These are phyloP conservation scores for Neospora caninum DNA, from an alignment of 169 alveolate species.

Conservation along the genomic window DNA sequence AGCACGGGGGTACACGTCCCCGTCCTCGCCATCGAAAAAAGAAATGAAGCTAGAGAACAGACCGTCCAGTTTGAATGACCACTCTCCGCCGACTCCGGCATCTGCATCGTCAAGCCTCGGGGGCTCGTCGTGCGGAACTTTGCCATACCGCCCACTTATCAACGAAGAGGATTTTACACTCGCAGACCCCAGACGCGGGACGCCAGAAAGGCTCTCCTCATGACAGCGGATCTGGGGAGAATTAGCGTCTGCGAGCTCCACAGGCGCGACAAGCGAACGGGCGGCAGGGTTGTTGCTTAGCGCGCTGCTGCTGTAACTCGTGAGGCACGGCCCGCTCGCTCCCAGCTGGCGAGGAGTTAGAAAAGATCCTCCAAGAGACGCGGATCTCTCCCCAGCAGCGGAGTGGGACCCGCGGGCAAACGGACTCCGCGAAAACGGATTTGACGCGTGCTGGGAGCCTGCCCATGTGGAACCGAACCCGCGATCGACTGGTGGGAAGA, in stretches of 20 bases:
- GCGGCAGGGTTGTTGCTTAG: background rate
- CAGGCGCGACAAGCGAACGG: no score
- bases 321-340: background rate
- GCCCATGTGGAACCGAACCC: background rate
- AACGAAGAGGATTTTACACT: background rate
- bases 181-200: background rate
- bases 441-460: background rate
- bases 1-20: background rate
- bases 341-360: background rate
- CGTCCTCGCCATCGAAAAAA: slow-evolving; percentile 17
- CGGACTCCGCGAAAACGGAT: no score
- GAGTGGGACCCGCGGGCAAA: no score
- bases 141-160: no score
- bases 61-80: slow-evolving; percentile 37
- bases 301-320: background rate
- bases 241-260: background rate
- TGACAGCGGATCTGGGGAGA: no score
- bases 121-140: no score
- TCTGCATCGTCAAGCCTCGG: no score
- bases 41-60: slow-evolving; percentile 7
- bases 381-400: background rate
- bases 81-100: background rate
- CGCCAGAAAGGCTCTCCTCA: no score
- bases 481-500: background rate
- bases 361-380: background rate